These are phyloP conservation scores for Acacia melanoxylon DNA, from an alignment of 306 rosid genomes.

Conservation along the genomic window DNA sequence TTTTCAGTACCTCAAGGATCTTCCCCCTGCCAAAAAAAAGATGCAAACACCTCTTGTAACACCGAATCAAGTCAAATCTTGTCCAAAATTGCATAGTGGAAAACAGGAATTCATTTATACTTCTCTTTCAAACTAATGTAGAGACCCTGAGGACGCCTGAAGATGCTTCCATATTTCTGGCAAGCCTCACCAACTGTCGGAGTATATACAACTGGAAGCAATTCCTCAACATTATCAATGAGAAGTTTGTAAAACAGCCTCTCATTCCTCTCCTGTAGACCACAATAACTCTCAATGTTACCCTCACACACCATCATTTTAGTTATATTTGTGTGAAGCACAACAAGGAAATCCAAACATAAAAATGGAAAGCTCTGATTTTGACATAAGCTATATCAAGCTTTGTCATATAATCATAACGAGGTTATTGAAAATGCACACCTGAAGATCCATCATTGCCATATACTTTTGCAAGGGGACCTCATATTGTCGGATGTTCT, in stretches of 20 bases:
- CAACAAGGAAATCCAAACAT: not conserved
- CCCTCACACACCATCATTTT: conserved; percentile 3
- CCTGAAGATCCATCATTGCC: conserved; percentile 97
- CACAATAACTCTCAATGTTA: conserved; percentile 22
- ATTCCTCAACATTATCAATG: conserved; percentile 66
- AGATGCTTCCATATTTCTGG: conserved; percentile 90
- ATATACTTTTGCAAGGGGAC: conserved; percentile 82
- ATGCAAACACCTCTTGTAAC: conserved; percentile 11
- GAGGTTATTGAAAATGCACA: conserved; percentile 23
- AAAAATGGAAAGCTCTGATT: not conserved
- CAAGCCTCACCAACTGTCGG: conserved; percentile 85
- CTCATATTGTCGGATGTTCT: conserved; percentile 67
- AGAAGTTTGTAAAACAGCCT: conserved; percentile 75
- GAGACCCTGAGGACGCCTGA: conserved; percentile 97
- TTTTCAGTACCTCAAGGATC: conserved; percentile 90
- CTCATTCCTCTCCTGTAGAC: conserved; percentile 80
- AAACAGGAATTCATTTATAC: conserved; percentile 38
- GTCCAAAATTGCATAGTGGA: conserved; percentile 6
- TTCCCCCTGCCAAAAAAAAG: conserved; percentile 60
- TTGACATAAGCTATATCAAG: conserved; percentile 11
- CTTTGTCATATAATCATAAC: conserved; percentile 1
- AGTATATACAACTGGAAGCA: conserved; percentile 75
- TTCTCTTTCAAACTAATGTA: conserved; percentile 95
- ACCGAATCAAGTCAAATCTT: conserved; percentile 1
- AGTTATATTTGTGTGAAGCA: too few relatives aligned